A percentile compares a stretch with the other conserved stretches of the same genome.
Evolutionary conservation across 257 asterid species (phyloP).

Genomic region (Lantana camara): DNA sequence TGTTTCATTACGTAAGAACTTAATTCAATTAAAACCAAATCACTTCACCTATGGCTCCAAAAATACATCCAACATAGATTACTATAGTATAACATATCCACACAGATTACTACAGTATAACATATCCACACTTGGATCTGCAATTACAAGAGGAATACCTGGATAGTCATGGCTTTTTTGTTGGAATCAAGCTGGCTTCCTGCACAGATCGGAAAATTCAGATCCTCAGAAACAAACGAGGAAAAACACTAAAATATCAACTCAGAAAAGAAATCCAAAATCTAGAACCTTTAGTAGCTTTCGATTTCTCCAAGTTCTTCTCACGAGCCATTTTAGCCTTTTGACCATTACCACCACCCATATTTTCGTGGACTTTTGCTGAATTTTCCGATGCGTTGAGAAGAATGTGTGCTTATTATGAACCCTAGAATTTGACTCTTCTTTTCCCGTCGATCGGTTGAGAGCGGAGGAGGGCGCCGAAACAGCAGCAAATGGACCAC

Average conservation of each 20-base stretch:
- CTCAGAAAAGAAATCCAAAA: constrained; percentile 1
- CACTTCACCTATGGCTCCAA: not conserved
- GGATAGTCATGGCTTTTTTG: constrained; percentile 57
- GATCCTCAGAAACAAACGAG: constrained; percentile 14
- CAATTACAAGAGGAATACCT: constrained; percentile 26
- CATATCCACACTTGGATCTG: not conserved
- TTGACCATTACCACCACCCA: constrained; percentile 93
- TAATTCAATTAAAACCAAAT: not conserved
- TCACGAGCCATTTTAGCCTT: constrained; percentile 92
- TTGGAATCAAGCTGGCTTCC: constrained; percentile 58
- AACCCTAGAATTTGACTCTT: constrained; percentile 30
- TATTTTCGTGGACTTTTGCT: constrained; percentile 13
- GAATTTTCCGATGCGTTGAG: not conserved
- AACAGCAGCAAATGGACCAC: not conserved
- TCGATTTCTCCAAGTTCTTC: constrained; percentile 67
- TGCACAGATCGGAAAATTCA: constrained; percentile 32
- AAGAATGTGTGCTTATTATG: not conserved
- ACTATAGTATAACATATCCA: not conserved
- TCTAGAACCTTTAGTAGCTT: constrained; percentile 58
- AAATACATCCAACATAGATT: not conserved
- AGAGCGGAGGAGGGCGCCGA: constrained; percentile 27
- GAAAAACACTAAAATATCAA: not conserved
- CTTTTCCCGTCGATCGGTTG: constrained; percentile 5
- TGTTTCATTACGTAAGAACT: not conserved
- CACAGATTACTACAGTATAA: no score